These are phyloP conservation scores for Avena sativa DNA, from an alignment of 176 grass and related monocot genomes.

Conservation along the genomic window DNA sequence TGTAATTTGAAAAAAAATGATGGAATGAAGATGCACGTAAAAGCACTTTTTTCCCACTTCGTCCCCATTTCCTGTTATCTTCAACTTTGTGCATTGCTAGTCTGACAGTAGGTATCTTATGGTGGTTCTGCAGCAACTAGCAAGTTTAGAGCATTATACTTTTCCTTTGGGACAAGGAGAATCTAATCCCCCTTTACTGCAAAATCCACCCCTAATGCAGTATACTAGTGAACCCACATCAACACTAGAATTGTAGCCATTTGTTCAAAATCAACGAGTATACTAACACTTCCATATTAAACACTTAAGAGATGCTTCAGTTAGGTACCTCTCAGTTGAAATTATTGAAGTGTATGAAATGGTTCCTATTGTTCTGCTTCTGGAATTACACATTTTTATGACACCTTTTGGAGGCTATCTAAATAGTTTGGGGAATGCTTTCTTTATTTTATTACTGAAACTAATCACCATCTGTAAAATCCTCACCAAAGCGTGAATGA, in stretches of 20 bases:
- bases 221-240: background rate
- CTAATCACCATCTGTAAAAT: background rate
- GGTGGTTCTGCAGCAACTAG: background rate
- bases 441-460: background rate
- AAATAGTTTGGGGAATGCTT: background rate
- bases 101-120: background rate
- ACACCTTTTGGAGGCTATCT: background rate
- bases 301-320: background rate
- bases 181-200: background rate
- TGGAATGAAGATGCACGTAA: background rate
- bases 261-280: background rate
- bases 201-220: background rate
- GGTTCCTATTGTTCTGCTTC: background rate
- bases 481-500: background rate
- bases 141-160: background rate
- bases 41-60: background rate
- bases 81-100: background rate
- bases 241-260: conserved; percentile 7
- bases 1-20: background rate
- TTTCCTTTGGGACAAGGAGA: background rate
- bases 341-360: background rate
- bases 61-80: background rate
- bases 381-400: background rate
- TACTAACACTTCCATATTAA: background rate
- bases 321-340: background rate